phyloP scores from a whole-genome alignment of 2,329 filamentous ascomycete genomes.

The Penicillium brevicompactum region DNA sequence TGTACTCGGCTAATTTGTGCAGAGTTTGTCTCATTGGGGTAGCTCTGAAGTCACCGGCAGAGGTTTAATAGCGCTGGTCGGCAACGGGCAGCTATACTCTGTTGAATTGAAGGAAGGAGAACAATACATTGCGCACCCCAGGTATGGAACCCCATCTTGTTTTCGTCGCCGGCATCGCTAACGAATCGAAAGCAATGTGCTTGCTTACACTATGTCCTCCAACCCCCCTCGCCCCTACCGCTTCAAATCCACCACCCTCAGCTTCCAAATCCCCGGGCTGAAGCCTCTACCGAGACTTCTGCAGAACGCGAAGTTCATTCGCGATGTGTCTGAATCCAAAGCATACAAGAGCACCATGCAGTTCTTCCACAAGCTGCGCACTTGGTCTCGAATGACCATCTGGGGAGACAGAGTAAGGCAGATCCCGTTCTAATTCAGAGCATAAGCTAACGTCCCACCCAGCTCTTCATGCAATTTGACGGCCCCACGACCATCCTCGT shows the following conservation, averaged over 20 bases:
- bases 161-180: conserved; percentile 1
- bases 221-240: conserved; percentile 80
- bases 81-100: conserved; percentile 87
- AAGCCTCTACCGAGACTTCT: conserved; percentile 63
- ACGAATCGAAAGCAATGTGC: conserved; percentile 66
- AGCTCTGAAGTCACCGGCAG: conserved; percentile 85
- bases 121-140: conserved; percentile 86
- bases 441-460: conserved; percentile 3
- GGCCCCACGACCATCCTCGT: conserved; percentile 85
- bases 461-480: conserved; percentile 84
- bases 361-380: conserved; percentile 70
- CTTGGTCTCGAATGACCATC: conserved; percentile 76
- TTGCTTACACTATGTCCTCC: conserved; percentile 81
- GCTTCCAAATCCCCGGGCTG: conserved; percentile 74
- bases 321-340: conserved; percentile 68
- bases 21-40: conserved; percentile 84
- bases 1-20: conserved; percentile 40
- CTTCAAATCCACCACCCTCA: conserved; percentile 74
- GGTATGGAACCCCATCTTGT: conserved; percentile 38
- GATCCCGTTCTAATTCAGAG: neutral
- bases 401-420: conserved; percentile 79
- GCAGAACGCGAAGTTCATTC: conserved; percentile 72
- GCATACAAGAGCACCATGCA: conserved; percentile 71
- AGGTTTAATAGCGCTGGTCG: conserved; percentile 80
- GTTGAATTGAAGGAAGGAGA: conserved; percentile 79